Evolutionary conservation across 768 basidiomycete genomes (phyloP), one percentile per base, ranked within the genome.

Genomic region (Rubroboletus satanas): DNA sequence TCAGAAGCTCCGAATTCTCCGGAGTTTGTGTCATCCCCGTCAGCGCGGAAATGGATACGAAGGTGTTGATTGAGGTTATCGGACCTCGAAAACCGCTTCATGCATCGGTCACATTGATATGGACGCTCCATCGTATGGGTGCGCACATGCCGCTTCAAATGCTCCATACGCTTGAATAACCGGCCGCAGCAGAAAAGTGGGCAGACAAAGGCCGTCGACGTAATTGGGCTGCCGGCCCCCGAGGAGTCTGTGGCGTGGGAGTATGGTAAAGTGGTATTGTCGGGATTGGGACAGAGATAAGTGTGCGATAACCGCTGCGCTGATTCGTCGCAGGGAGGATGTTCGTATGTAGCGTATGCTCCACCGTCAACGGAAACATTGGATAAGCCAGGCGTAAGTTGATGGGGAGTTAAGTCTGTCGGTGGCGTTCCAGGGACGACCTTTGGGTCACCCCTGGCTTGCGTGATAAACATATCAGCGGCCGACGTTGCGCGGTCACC

Each of bases 91-190:
- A 97, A 97, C 56, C 82, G 79, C 77, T 91, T 92, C 64, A 78
- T 75, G 69, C 93, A 96, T 26, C 76, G 73, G 42, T 79, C 74
- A 66, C 93, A 94, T 51, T 77, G 76, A 71, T 83, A 95, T 1
- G 93, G 93, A 37, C 87, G 76, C 70, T 95, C 93, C 82, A 90
- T 82, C 28, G 92, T 94, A 67, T 96, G 93, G 9, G 92, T 93
- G 55, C 91, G 80, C 31, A 93, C 72, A 69, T 96, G 93, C 42
- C 93, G 74, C 72, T 90, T 90, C 61, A 95, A 79, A 66, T 96
- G 93, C 66, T 96, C 93, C 81, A 88, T 86, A 11, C 93, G 83
- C 78, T 93, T 94, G 82, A 95, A 96, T 61, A 88, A 74, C 58
- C 88, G 77, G 4, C 88, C 84, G 65, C 93, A 97, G 14, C 89